Evolutionary conservation across 768 basidiomycete genomes (phyloP), one percentile per base, ranked within the genome.

Genomic region (Rhodotorula taiwanensis): DNA sequence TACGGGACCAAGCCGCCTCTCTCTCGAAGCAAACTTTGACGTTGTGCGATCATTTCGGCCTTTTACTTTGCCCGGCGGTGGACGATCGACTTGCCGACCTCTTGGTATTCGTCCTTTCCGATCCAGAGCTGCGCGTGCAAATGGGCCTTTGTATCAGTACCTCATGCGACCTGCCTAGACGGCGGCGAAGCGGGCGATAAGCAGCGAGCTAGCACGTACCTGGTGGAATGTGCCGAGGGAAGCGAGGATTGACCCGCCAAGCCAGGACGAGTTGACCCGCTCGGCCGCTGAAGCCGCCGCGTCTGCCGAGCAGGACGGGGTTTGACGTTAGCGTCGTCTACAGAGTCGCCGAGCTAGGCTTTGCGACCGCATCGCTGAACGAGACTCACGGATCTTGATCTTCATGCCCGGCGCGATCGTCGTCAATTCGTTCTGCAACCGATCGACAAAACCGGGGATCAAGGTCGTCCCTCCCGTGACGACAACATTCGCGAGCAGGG

Each of bases 201-300:
- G 36, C 2, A 4, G 33, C 20, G 33, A 44, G 74, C 43, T 34
- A 31, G 60, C 74, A 34, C 59, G 52, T 33, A 68, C 67, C 49
- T 68, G 94, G 74, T 99, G 95, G 81, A 98, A 99, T 21, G 93
- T 97, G 28, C 95, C 95, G 72, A 98, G 77, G 73, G 88, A 91
- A 1, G 88, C 93, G 51, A 98, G 79, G 71, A 98, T 94, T 69
- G 88, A 91, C 33, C 94, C 95, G 16, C 95, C 95, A 11, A 99
- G 78, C 95, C 95, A 99, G 25, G 87, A 85, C 20, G 91, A 87
- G 75, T 90, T 95, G 60, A 86, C 83, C 50, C 94, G 83, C 75
- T 98, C 95, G 53, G 86, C 81, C 0, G 88, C 84, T 72, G 91
- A 91, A 16, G 92, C 91, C 5, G 95, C 87, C 1, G 92, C 86